Conservation (phyloP, 306 rosid species). For the Purshia tridentata region DNA sequence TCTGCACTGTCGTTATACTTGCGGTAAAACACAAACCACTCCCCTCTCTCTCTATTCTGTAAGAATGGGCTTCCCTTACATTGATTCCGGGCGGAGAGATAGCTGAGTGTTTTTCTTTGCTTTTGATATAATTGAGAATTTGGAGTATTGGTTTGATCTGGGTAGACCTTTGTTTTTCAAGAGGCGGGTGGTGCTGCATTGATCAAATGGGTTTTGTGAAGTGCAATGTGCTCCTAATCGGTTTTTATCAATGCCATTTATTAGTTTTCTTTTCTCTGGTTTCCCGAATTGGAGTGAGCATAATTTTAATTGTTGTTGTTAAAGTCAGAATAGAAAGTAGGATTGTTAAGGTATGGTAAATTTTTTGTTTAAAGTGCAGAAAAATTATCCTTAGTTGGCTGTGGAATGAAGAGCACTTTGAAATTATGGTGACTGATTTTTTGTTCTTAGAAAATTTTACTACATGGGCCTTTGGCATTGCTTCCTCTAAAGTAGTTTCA, state of each 20-base stretch:
- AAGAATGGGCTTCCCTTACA: not conserved
- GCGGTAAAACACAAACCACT: constrained; percentile 37
- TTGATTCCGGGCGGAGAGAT: constrained; percentile 7
- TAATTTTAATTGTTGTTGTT: no score
- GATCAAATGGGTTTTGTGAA: no score
- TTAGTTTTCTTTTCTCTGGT: no score
- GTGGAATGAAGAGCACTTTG: not conserved
- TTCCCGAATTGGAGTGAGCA: no score
- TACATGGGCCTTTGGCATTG: constrained; percentile 3
- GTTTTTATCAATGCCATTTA: no score
- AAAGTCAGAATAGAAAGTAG: no score
- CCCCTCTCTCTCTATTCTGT: constrained; percentile 13
- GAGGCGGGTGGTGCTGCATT: not conserved
- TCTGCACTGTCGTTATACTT: constrained; percentile 59
- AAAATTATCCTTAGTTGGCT: not conserved
- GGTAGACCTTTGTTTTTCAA: not conserved
- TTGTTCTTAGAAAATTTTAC: not conserved
- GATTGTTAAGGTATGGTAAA: not conserved
- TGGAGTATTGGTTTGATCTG: constrained; percentile 17
- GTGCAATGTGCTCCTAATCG: no score
- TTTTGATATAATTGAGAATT: not conserved
- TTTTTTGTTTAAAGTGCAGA: not conserved
- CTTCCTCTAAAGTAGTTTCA: not conserved
- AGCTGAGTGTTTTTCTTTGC: not conserved
- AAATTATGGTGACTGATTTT: not conserved